Base-by-base conservation (phyloP, 2,329 filamentous ascomycete genomes). In the Aspergillus thermomutatus region DNA sequence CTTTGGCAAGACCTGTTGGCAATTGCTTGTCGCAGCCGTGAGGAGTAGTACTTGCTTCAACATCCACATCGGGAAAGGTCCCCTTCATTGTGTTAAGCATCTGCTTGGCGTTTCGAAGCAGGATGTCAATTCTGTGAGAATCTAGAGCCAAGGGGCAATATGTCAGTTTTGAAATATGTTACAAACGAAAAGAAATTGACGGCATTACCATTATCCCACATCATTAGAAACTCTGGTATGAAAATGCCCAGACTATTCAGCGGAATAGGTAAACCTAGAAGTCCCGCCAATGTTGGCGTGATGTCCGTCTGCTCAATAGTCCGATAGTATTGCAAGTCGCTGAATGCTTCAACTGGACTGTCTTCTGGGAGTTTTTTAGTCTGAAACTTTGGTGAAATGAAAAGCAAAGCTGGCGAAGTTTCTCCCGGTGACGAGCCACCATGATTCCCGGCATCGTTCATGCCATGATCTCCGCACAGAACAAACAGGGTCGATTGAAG, bases 401-500 rank as follows among this genome's bases (percentile, higher is more conserved):
- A 97, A 21, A 97, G 83, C 9, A 99, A 78, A 17, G 94, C 94
- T 0, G 94, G 89, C 0, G 93, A 97, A 1, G 94, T 97, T 77
- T 99, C 94, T 46, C 94, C 93, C 1, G 91, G 85, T 0, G 92
- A 92, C 9, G 93, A 97, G 41, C 93, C 94, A 28, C 94, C 94
- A 71, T 99, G 94, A 64, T 97, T 97, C 2, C 94, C 94, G 21
- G 91, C 94, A 66, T 97, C 93, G 65, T 97, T 99, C 94, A 99
- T 99, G n/a, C 94, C 94, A 70, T 99, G 94, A 67, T 99, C 95
- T 55, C 94, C 94, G 55, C 88, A 91, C 6, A 99, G 77, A 3
- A 99, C 87, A 48, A 99, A 82, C 1, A 99, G 77, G 0, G 93
- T 92, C 4, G 89, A 89, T 31, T 84, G 70, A 1, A 97, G 84